phyloP scores from a whole-genome alignment of 345 rosid genomes.

The Arabis alpina region DNA sequence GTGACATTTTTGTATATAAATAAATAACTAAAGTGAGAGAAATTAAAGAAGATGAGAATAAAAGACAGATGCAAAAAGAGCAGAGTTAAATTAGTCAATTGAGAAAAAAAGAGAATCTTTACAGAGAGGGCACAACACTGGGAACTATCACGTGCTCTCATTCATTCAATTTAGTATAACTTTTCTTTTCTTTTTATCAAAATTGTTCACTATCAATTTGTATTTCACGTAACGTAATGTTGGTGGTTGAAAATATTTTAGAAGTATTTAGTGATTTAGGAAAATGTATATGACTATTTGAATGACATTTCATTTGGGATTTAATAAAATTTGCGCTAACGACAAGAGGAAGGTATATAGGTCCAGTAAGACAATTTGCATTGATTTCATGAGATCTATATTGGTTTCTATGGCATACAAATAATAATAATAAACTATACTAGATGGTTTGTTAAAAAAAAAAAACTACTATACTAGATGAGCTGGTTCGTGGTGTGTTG shows the following conservation, averaged over 20 bases:
- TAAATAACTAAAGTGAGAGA: not conserved
- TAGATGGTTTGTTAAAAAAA: not conserved
- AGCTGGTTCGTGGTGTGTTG: no score
- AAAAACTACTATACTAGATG: no score
- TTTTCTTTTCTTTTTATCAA: not conserved
- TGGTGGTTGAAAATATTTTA: not conserved
- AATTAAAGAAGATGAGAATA: not conserved
- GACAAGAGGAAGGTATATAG: slow-evolving; percentile 1
- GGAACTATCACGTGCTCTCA: slow-evolving; percentile 43
- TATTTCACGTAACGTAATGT: slow-evolving; percentile 7
- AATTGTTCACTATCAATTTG: slow-evolving; percentile 8
- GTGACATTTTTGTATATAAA: slow-evolving; percentile 25
- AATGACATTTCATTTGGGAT: slow-evolving; percentile 19
- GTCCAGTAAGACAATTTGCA: slow-evolving; percentile 10
- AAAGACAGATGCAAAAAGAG: slow-evolving; percentile 26
- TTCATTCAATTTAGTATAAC: slow-evolving; percentile 32
- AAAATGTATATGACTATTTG: slow-evolving; percentile 16
- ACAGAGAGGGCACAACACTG: slow-evolving; percentile 45
- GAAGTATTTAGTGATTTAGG: not conserved
- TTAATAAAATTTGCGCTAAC: not conserved
- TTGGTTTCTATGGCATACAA: not conserved
- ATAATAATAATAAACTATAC: not conserved
- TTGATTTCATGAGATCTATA: slow-evolving; percentile 30
- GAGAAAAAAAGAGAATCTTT: slow-evolving; percentile 39
- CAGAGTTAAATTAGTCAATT: slow-evolving; percentile 22